Conservation (phyloP, 805 yeast species). For the Wickerhamiella musiphila region DNA sequence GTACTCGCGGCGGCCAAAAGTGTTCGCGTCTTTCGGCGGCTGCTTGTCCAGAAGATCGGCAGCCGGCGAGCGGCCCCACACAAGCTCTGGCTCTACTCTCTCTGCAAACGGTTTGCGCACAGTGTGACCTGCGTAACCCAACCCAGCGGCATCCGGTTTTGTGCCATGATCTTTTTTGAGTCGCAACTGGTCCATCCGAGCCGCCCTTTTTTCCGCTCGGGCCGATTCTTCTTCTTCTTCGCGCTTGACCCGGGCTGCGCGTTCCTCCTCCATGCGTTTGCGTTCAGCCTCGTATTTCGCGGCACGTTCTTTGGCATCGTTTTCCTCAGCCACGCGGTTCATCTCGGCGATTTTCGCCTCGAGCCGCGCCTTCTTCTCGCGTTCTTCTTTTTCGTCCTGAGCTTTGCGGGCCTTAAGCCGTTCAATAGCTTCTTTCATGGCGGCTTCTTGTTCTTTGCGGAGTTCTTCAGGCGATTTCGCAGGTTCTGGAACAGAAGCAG, state of each 20-base stretch:
- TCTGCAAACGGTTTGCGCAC: too few species aligned
- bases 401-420: constrained; percentile 12
- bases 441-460: constrained; percentile 19
- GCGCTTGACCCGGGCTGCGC: constrained; percentile 4
- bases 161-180: too few species aligned
- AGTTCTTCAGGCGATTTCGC: constrained; percentile 5
- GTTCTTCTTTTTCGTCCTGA: constrained; percentile 9
- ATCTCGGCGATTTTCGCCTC: constrained; percentile 2
- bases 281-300: constrained; percentile 2
- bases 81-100: too few species aligned
- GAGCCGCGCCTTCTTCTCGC: constrained; percentile 7
- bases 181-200: too few species aligned
- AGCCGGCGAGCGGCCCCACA: too few species aligned
- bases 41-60: too few species aligned
- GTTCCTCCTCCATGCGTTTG: constrained; percentile 5
- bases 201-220: constrained; percentile 2
- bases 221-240: constrained; percentile 1
- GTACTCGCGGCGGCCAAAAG: too few species aligned
- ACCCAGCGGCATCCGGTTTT: too few species aligned
- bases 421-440: constrained; percentile 21
- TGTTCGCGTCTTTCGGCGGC: too few species aligned
- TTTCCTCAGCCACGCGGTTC: constrained; percentile 4
- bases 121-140: too few species aligned
- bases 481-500: constrained; percentile 1
- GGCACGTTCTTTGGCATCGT: constrained; percentile 1